A percentile compares a stretch with the other conserved stretches of the same genome.
Conservation (phyloP, 441 rosid genomes). For the Lepidium campestre region DNA sequence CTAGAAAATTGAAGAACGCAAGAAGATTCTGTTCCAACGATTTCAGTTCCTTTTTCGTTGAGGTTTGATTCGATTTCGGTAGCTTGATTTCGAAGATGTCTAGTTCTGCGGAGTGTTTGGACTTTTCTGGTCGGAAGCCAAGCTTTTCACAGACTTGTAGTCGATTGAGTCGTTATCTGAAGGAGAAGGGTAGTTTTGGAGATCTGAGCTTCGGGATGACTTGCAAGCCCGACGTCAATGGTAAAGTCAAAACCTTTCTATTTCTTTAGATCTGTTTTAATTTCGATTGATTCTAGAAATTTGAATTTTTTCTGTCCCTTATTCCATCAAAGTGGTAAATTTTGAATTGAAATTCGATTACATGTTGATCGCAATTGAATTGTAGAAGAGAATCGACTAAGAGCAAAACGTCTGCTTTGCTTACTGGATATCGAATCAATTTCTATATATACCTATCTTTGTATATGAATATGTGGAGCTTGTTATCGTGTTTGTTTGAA, state of each 20-base stretch:
- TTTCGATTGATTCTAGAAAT: background rate
- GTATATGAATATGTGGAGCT: background rate
- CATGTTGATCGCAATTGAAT: background rate
- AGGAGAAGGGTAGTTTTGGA: conserved; percentile 66
- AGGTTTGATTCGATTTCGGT: background rate
- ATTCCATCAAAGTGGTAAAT: background rate
- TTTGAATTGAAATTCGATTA: background rate
- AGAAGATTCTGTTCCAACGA: background rate
- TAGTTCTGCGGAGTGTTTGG: conserved; percentile 36
- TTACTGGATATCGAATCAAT: background rate
- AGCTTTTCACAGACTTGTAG: conserved; percentile 65
- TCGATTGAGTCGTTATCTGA: conserved; percentile 67
- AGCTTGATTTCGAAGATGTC: conserved; percentile 32
- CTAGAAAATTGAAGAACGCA: background rate
- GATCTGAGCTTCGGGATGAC: conserved; percentile 65
- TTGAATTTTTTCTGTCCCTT: background rate
- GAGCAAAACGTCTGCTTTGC: background rate
- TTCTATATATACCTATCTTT: background rate
- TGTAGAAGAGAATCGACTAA: background rate
- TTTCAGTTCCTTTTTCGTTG: background rate
- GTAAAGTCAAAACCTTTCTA: conserved; percentile 5
- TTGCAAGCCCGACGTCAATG: conserved; percentile 35
- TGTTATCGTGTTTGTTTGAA: background rate
- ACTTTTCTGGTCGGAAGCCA: conserved; percentile 32
- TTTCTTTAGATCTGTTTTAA: background rate